Percentiles rank a stretch among this genome's conserved stretches.
phyloP scores from a whole-genome alignment of 176 grass and related monocot genomes.

The Paspalum notatum region DNA sequence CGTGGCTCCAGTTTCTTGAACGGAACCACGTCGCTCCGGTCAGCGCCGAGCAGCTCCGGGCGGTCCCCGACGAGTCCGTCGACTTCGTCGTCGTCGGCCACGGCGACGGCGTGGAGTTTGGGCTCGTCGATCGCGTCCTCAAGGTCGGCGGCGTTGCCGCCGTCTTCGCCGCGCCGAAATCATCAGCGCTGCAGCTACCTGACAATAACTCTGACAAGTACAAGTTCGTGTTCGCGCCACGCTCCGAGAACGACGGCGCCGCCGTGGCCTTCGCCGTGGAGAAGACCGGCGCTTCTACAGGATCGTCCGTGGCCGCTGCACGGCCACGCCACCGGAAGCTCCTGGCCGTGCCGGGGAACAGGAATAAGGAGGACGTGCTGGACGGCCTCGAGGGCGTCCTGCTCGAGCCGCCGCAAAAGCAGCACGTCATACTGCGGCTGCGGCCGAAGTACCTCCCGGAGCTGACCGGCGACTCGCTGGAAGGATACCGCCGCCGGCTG shows the following conservation, averaged over 20 bases:
- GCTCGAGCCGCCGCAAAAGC: not conserved
- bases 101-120: constrained; percentile 20
- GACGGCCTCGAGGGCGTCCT: not conserved
- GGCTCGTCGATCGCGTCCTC: constrained; percentile 33
- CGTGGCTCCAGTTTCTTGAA: constrained; percentile 30
- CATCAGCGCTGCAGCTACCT: constrained; percentile 24
- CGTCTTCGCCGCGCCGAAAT: constrained; percentile 4
- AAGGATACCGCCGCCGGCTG: not conserved
- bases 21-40: constrained; percentile 26
- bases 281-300: not conserved
- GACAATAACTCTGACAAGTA: constrained; percentile 31
- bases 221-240: not conserved
- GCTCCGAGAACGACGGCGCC: not conserved
- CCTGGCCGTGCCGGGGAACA: no score
- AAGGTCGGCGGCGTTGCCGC: constrained; percentile 42
- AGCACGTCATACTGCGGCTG: not conserved
- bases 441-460: not conserved
- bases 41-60: not conserved
- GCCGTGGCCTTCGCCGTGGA: not conserved
- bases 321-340: no score
- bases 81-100: constrained; percentile 43
- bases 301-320: not conserved
- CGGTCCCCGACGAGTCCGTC: constrained; percentile 31
- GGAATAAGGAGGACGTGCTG: not conserved
- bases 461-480: not conserved